A percentile compares a stretch with the other conserved stretches of the same genome.
Evolutionary conservation across 495 filamentous ascomycete species (phyloP).

Genomic region (Paragyromitra xinjiangensis): DNA sequence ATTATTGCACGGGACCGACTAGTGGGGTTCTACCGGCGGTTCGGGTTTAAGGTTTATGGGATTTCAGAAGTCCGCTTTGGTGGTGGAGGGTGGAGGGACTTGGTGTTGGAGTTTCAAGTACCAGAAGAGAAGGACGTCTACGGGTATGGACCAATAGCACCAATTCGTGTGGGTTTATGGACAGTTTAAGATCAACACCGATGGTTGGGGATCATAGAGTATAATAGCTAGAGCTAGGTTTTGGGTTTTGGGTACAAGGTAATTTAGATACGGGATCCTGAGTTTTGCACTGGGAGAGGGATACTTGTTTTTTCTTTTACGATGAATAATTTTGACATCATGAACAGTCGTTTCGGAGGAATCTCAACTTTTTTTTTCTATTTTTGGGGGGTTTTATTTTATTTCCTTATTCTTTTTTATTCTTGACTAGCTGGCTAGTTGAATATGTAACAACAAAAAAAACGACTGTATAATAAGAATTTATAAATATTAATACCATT

Average conservation of each 20-base stretch:
- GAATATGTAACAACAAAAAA: constrained; percentile 24
- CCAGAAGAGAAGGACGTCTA: constrained; percentile 4
- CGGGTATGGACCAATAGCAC: constrained; percentile 3
- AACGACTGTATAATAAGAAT: constrained; percentile 4
- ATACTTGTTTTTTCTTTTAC: neutral
- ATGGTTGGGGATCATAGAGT: constrained; percentile 31
- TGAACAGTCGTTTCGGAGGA: neutral
- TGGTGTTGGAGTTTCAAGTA: constrained; percentile 61
- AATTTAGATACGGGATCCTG: constrained; percentile 29
- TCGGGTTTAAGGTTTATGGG: constrained; percentile 77
- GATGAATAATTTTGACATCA: neutral
- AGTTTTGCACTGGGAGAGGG: constrained; percentile 39
- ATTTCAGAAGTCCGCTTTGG: constrained; percentile 71
- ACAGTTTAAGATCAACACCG: constrained; percentile 22
- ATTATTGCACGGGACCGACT: constrained; percentile 80
- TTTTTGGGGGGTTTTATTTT: neutral
- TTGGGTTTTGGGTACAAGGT: neutral
- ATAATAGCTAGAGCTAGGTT: neutral
- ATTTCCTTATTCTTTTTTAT: neutral
- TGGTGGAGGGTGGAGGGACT: constrained; percentile 82
- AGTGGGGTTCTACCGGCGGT: constrained; percentile 76
- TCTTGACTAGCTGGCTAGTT: constrained; percentile 25
- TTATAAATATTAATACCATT: constrained; percentile 22
- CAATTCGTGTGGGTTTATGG: constrained; percentile 29
- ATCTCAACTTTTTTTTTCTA: neutral